Base-by-base conservation (phyloP, 257 asterid species). In the Fraxinus excelsior region DNA sequence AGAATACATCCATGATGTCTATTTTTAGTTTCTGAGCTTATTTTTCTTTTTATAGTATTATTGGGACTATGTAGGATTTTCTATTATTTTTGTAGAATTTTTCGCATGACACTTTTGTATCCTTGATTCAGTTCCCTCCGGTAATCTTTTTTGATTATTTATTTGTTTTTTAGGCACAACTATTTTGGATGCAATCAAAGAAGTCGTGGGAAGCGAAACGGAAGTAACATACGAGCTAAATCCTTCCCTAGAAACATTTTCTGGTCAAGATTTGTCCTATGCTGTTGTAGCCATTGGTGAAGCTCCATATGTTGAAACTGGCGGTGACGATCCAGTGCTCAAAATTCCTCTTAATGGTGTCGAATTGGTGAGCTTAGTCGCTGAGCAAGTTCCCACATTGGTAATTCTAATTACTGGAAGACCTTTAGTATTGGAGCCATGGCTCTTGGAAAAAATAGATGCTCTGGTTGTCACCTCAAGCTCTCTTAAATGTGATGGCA, bases 241-340 rank as follows among this genome's bases (percentile, higher is more conserved):
- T 75, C 98, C 98, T 28, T 80, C 96, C 0, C 26, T 83, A 38
- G 85, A 77, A 72, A 80, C 87, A 73, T 69, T 92, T 7, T 42
- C 42, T 19, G 73, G 70, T 7, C 80, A 82, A 65, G 87, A 87
- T 58, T 88, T 83, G 79, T 84, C 97, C 21, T 92, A 42, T 26
- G 97, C 97, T 74, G 80, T 94, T 11, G 94, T 90, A 71, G 97
- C 84, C 0, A 87, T 94, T 74, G 98, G 98, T 7, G 98, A 94
- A 81, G 82, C 81, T 58, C 93, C 98, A 5, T 94, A 94, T 4
- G 95, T 82, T 9, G 98, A 94, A 87, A 37, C 87, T 25, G 87
- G 85, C 0, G 97, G 98, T 11, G 97, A 94, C 80, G 88, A 89
- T 74, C 84, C 86, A 13, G 91, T 79, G 21, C 90, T 92, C 70